phyloP scores from a whole-genome alignment of 75 land plant species.

The Adiantum capillusveneris region DNA sequence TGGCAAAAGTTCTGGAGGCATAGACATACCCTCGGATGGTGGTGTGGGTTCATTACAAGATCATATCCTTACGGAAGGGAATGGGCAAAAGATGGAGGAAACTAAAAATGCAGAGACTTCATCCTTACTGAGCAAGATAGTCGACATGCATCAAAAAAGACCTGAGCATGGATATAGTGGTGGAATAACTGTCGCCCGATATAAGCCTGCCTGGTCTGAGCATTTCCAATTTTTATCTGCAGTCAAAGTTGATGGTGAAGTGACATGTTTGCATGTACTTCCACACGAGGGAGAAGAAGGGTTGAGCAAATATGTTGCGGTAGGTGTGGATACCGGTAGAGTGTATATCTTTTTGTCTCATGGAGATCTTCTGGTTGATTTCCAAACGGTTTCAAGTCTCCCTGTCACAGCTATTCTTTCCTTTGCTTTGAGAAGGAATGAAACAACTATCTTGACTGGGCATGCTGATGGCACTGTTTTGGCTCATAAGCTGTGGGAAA shows the following conservation, averaged over 20 bases:
- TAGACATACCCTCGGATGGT: too few relatives aligned
- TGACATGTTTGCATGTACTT: slow-evolving; percentile 54
- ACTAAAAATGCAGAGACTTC: neutral
- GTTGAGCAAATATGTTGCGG: slow-evolving; percentile 67
- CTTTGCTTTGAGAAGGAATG: slow-evolving; percentile 46
- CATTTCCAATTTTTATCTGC: slow-evolving; percentile 82
- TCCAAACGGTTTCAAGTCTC: slow-evolving; percentile 28
- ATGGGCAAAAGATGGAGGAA: neutral
- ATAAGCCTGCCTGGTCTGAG: slow-evolving; percentile 77
- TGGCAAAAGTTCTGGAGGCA: too few relatives aligned
- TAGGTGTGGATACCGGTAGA: slow-evolving; percentile 61
- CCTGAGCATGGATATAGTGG: neutral
- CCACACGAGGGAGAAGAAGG: slow-evolving; percentile 79
- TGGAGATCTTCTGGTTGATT: slow-evolving; percentile 60
- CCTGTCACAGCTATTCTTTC: slow-evolving; percentile 69
- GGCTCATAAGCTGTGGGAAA: slow-evolving; percentile 63
- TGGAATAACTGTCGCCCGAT: slow-evolving; percentile 55
- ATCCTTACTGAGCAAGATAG: neutral
- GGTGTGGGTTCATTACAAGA: too few relatives aligned
- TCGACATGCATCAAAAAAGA: neutral
- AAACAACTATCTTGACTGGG: slow-evolving; percentile 73
- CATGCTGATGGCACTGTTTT: slow-evolving; percentile 66
- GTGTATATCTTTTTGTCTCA: slow-evolving; percentile 52
- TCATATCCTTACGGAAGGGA: too few relatives aligned
- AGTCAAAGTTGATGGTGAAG: slow-evolving; percentile 50